Base-by-base conservation (phyloP, 169 alveolate species). In the Plasmodium inui region DNA sequence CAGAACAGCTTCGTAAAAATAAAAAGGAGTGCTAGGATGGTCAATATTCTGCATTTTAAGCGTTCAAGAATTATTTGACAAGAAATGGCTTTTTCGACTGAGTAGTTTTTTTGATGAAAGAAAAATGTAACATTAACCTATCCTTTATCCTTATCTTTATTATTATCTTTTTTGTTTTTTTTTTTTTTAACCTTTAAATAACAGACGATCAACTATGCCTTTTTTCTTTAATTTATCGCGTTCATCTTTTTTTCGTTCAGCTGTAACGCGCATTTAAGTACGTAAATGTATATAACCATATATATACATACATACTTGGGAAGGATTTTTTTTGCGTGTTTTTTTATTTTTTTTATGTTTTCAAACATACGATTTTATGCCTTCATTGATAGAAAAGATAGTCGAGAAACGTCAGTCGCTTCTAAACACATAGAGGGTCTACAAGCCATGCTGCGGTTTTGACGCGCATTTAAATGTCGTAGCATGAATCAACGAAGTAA, bases 1-100 rank as follows among this genome's bases (percentile, higher is more conserved):
- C 2, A 67, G 30, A 28, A 67, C 30, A 28, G 41, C n/a, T 67
- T 67, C 12, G 30, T n/a, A n/a, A 28, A 67, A 67, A 67, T 67
- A 26, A 61, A 61, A 61, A 67, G 76, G 41, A 67, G 76, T n/a
- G 76, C 76, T 26, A 67, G 76, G 76, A 19, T 26, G 61, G n/a
- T 14, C 61, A 50, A 37, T 67, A 37, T 22, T 67, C 76, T 67
- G 12, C 76, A 67, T 67, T 67, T 67, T 67, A 67, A 67, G 76
- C 14, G 39, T 28, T 67, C n/a, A 2, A 67, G 76, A 28, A 22
- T 67, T 67, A 67, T 26, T 28, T 22, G 4, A 26, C 76, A 67
- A 67, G 37, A 67, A 22, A 67, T 22, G 9, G 76, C 41, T 26
- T 26, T 22, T 26, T 67, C 76, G 37, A 14, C 2, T 28, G n/a